Evolutionary conservation across 306 rosid species (phyloP).

Genomic region (Lotus japonicus): DNA sequence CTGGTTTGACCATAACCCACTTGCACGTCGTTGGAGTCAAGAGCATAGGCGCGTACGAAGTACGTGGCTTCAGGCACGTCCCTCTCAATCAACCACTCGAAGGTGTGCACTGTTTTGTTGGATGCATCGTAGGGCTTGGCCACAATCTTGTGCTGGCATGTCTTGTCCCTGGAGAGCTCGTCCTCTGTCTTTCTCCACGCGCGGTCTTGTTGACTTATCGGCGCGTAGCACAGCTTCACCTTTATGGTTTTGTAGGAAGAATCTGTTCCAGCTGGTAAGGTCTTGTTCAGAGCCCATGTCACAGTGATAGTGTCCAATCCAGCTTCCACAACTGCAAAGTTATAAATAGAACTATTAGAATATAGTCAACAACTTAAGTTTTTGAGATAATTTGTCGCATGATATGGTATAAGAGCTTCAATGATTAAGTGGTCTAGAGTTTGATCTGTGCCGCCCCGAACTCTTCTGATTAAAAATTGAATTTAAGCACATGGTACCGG

Average conservation of each 20-base stretch:
- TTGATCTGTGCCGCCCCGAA: too few species aligned
- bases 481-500: too few species aligned
- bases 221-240: constrained; percentile 75
- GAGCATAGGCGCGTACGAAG: constrained; percentile 81
- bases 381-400: too few species aligned
- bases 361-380: too few species aligned
- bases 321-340: constrained; percentile 55
- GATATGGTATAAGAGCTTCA: too few species aligned
- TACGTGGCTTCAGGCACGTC: constrained; percentile 60
- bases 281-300: constrained; percentile 57
- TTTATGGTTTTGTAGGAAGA: constrained; percentile 58
- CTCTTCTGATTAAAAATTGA: too few species aligned
- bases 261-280: constrained; percentile 43
- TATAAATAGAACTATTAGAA: too few species aligned
- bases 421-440: too few species aligned
- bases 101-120: constrained; percentile 37
- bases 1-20: constrained; percentile 75
- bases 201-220: constrained; percentile 73
- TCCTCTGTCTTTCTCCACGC: constrained; percentile 83
- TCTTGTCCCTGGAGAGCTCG: constrained; percentile 61
- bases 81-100: constrained; percentile 39
- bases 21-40: constrained; percentile 34
- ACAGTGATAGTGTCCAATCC: constrained; percentile 60
- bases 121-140: constrained; percentile 40
- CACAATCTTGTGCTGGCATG: constrained; percentile 54